Conservation (phyloP, 169 alveolate species). For the Amoebophrya sp. region DNA sequence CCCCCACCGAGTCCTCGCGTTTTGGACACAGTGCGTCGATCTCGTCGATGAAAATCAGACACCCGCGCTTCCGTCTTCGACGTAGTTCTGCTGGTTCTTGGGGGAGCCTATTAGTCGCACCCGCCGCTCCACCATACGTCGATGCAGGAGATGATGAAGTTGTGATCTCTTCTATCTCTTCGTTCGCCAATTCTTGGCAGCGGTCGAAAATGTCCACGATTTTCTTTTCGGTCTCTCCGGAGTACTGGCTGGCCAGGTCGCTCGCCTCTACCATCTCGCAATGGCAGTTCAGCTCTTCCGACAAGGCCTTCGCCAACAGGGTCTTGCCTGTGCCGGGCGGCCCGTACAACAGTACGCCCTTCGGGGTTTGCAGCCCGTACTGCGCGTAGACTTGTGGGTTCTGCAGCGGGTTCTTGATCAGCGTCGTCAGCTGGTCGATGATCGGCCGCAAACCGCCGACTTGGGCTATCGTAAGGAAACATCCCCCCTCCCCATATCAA, state of each 20-base stretch:
- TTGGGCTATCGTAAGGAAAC: no score
- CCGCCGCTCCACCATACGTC: no score
- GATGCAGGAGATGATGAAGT: no score
- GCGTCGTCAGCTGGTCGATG: background rate
- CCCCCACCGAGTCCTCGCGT: conserved; percentile 29
- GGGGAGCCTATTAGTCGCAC: background rate
- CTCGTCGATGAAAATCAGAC: conserved; percentile 45
- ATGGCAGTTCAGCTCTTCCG: conserved; percentile 78
- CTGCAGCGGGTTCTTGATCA: background rate
- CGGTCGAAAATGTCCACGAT: background rate
- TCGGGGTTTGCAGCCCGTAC: conserved; percentile 29
- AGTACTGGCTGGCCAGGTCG: background rate
- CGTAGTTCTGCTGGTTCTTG: no score
- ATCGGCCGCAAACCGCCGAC: conserved; percentile 24
- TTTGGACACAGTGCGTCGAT: conserved; percentile 47
- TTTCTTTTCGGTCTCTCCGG: background rate
- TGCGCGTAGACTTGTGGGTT: background rate
- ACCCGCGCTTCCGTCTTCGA: background rate
- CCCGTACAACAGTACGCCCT: conserved; percentile 73
- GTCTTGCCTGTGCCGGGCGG: conserved; percentile 99
- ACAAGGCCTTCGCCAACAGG: conserved; percentile 98
- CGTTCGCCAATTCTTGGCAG: background rate
- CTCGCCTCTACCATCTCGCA: conserved; percentile 21
- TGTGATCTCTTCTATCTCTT: background rate
- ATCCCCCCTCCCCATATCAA: no score